Percentiles rank a stretch among this genome's conserved stretches.
phyloP scores from a whole-genome alignment of 2,329 filamentous ascomycete species.

The Sclerotinia borealis region DNA sequence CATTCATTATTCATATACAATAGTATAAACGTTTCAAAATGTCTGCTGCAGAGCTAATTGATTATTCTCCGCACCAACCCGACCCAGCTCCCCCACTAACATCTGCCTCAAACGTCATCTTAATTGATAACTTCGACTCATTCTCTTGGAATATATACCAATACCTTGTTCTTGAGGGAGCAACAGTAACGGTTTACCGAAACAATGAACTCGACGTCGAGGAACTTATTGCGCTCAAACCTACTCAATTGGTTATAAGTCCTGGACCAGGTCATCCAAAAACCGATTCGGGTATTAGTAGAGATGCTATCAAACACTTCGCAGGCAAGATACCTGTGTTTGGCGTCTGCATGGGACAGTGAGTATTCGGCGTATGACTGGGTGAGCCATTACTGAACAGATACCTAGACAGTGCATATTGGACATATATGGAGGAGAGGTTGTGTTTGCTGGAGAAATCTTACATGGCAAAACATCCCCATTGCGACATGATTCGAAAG shows the following conservation, averaged over 20 bases:
- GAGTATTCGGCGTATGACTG: slow-evolving; percentile 36
- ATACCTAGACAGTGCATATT: slow-evolving; percentile 79
- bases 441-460: slow-evolving; percentile 91
- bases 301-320: slow-evolving; percentile 85
- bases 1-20: background rate
- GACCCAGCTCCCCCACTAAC: slow-evolving; percentile 65
- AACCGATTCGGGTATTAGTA: slow-evolving; percentile 88
- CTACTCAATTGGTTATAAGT: slow-evolving; percentile 90
- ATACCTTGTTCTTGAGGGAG: slow-evolving; percentile 93
- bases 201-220: slow-evolving; percentile 89
- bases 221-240: slow-evolving; percentile 74
- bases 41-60: slow-evolving; percentile 49
- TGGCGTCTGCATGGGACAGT: slow-evolving; percentile 98
- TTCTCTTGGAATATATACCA: slow-evolving; percentile 99
- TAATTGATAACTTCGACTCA: slow-evolving; percentile 99
- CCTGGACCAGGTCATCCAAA: slow-evolving; percentile 90
- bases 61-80: slow-evolving; percentile 84
- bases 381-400: background rate
- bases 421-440: slow-evolving; percentile 83
- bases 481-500: slow-evolving; percentile 80
- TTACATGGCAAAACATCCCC: slow-evolving; percentile 95
- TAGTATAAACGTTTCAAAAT: slow-evolving; percentile 28
- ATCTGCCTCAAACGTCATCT: slow-evolving; percentile 81
- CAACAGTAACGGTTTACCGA: slow-evolving; percentile 79
- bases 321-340: slow-evolving; percentile 91